These are phyloP conservation scores for Lepiota brunneoincarnata DNA, from an alignment of 768 basidiomycete genomes.

Conservation along the genomic window DNA sequence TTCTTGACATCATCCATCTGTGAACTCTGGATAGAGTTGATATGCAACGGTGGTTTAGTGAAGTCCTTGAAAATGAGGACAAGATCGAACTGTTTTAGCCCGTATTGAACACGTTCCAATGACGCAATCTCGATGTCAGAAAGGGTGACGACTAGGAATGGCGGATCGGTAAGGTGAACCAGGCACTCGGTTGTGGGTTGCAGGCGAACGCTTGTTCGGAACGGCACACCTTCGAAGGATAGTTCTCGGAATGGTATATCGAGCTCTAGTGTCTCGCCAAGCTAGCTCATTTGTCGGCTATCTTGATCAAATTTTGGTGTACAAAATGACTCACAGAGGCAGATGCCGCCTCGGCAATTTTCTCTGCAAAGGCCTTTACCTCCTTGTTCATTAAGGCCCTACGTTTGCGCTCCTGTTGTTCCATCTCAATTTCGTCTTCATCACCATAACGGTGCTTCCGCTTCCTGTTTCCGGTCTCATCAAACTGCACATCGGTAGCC, in stretches of 20 bases:
- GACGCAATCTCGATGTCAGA: conserved; percentile 96
- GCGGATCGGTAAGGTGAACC: conserved; percentile 91
- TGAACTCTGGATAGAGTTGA: conserved; percentile 90
- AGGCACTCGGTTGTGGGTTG: conserved; percentile 97
- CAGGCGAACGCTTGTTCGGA: conserved; percentile 89
- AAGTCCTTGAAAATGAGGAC: conserved; percentile 98
- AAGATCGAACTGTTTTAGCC: conserved; percentile 94
- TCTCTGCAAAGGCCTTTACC: conserved; percentile 91
- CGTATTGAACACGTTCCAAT: conserved; percentile 94
- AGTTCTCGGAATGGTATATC: conserved; percentile 98
- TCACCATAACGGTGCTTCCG: conserved; percentile 96
- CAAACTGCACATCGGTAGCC: conserved; percentile 95
- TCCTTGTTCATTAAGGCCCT: conserved; percentile 89
- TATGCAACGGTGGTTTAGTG: conserved; percentile 86
- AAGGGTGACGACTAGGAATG: conserved; percentile 94
- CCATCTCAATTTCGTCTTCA: conserved; percentile 98
- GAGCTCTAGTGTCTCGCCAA: conserved; percentile 84
- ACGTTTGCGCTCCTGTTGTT: conserved; percentile 93
- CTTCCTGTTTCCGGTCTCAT: conserved; percentile 99
- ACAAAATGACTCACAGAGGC: conserved; percentile 52
- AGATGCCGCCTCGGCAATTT: conserved; percentile 81
- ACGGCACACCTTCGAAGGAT: conserved; percentile 95
- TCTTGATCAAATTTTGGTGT: neutral
- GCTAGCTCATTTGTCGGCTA: conserved; percentile 23
- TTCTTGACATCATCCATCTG: conserved; percentile 98